phyloP scores from a whole-genome alignment of 495 filamentous ascomycete genomes.

The Hypoxylon rickii region DNA sequence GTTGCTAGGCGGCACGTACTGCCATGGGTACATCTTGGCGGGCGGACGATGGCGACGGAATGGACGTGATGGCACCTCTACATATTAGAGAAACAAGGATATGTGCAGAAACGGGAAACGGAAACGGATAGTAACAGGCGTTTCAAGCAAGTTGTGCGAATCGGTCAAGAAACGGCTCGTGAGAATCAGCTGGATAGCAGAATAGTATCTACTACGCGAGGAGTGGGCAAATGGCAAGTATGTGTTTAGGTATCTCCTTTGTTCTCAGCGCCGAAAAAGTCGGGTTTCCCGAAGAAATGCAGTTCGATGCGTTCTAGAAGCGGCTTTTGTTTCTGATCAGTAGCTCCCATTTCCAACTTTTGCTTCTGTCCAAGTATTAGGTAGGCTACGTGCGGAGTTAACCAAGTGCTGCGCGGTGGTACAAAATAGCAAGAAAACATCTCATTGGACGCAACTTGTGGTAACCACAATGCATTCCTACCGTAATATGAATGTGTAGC shows the following conservation, averaged over 20 bases:
- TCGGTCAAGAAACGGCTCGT: no score
- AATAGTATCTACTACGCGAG: no score
- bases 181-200: no score
- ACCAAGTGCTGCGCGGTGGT: conserved; percentile 13
- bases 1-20: conserved; percentile 26
- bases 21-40: conserved; percentile 24
- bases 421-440: background rate
- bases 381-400: no score
- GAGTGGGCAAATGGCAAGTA: no score
- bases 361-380: background rate
- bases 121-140: no score
- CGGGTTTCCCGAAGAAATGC: conserved; percentile 22
- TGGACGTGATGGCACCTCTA: conserved; percentile 7
- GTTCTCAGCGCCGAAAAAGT: background rate
- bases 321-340: conserved; percentile 4
- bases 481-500: no score
- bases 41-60: conserved; percentile 1
- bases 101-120: conserved; percentile 28
- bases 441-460: background rate
- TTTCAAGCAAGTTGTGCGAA: conserved; percentile 23
- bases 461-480: no score
- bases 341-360: conserved; percentile 1
- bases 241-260: conserved; percentile 4
- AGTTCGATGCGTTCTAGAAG: conserved; percentile 8
- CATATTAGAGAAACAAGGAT: conserved; percentile 18